Base-by-base conservation (phyloP, 495 filamentous ascomycete species). In the Penicillium egyptiacum region DNA sequence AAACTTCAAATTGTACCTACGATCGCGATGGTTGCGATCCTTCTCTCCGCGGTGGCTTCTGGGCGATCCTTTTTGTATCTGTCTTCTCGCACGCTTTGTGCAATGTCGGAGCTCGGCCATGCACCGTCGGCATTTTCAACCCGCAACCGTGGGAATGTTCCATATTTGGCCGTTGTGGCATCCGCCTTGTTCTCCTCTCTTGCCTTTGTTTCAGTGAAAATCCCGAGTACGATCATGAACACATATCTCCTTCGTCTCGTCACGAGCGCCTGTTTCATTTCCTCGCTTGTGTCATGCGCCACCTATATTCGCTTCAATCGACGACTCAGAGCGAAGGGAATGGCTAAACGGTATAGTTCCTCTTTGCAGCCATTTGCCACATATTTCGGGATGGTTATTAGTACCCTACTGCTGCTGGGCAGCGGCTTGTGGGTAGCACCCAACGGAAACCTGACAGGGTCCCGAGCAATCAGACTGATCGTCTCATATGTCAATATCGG, bases 1-100 rank as follows among this genome's bases (percentile, higher is more conserved):
- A 71, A 75, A 4, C 81, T 86, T 59, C 75, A 74, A 1, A 80
- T 77, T 8, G 77, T 91, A 16, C 79, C 82, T n/a, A 79, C 73
- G 3, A 75, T 88, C 25, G 86, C 87, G 53, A 91, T 88, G 33
- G 80, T 84, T 2, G 75, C 86, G 5, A 89, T 92, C 49, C 78
- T 90, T 40, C 83, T 87, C 10, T 89, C 86, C 4, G 88, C 87
- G 2, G 88, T 88, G 75, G 84, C 83, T 8, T 83, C 83, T 19
- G 85, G 78, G 33, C 86, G 86, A 60, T 80, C 81, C 1, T 86
- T 84, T 70, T 73, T 87, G 16, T 83, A 79, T 61, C 68, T 79
- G 9, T 75, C 80, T 5, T 83, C 81, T 3, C 82, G 83, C n/a
- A 72, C 69, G 2, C 67, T 83, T 22, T 76, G 71, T 55, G 67